A percentile compares a stretch with the other conserved stretches of the same genome.
Evolutionary conservation across 2,329 filamentous ascomycete species (phyloP).

Genomic region (Alternaria arborescens): DNA sequence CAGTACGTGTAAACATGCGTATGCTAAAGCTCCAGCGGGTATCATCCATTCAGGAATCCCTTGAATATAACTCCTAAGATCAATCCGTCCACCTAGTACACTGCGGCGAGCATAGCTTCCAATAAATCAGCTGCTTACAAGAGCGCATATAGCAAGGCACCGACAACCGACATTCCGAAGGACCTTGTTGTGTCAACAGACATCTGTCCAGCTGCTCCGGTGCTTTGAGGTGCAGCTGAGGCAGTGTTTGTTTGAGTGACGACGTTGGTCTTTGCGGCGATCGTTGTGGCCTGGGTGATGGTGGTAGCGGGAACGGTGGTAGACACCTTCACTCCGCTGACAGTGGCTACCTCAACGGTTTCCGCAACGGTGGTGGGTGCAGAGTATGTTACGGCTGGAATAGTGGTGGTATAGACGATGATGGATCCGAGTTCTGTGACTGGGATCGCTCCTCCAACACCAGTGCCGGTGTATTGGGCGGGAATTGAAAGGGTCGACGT

Average conservation of each 20-base stretch:
- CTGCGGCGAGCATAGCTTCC: not conserved
- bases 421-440: conserved; percentile 53
- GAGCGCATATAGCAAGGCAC: conserved; percentile 36
- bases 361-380: conserved; percentile 33
- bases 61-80: not conserved
- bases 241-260: conserved; percentile 27
- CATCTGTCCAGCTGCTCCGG: conserved; percentile 30
- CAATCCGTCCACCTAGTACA: not conserved
- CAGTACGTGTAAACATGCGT: conserved; percentile 10
- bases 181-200: conserved; percentile 27
- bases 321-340: conserved; percentile 27
- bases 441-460: conserved; percentile 58
- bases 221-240: conserved; percentile 28
- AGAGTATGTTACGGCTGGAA: conserved; percentile 38
- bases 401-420: conserved; percentile 47
- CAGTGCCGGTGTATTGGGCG: conserved; percentile 56
- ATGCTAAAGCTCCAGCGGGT: conserved; percentile 22
- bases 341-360: conserved; percentile 27
- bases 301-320: conserved; percentile 33
- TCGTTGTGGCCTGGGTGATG: conserved; percentile 33
- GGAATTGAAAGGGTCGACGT: conserved; percentile 56
- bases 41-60: conserved; percentile 28
- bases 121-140: conserved; percentile 17
- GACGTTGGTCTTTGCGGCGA: conserved; percentile 30
- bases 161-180: conserved; percentile 36